These are phyloP conservation scores for Trametes sanguinea DNA, from an alignment of 768 basidiomycete genomes.

Conservation along the genomic window DNA sequence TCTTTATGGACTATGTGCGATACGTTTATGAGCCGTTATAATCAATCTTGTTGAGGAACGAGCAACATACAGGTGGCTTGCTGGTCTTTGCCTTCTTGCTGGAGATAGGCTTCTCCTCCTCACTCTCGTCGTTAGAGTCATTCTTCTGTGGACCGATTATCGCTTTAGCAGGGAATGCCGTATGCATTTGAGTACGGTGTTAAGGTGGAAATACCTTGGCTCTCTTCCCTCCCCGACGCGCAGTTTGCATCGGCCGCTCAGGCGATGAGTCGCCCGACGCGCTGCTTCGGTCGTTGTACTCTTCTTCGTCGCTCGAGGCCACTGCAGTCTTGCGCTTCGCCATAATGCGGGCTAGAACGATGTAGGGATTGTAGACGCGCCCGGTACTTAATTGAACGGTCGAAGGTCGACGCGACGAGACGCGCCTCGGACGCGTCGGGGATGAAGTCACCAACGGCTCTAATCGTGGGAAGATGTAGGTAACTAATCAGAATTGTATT, in stretches of 20 bases:
- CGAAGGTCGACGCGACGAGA: constrained; percentile 12
- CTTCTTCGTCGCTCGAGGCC: constrained; percentile 22
- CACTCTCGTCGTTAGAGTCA: not conserved
- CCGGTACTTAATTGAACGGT: not conserved
- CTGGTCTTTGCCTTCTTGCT: constrained; percentile 2
- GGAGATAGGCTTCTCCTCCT: not conserved
- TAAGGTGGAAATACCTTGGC: not conserved
- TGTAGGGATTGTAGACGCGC: not conserved
- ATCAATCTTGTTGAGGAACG: not conserved
- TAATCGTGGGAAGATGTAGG: constrained; percentile 21
- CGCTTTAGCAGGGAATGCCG: too few species aligned
- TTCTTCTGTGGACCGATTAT: not conserved
- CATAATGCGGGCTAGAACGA: constrained; percentile 5
- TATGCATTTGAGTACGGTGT: not conserved
- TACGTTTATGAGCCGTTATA: not conserved
- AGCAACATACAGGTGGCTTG: constrained; percentile 6
- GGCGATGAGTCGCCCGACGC: constrained; percentile 4
- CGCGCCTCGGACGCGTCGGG: constrained; percentile 7
- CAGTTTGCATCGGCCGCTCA: constrained; percentile 10
- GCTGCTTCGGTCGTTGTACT: not conserved
- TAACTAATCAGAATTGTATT: not conserved
- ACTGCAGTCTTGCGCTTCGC: constrained; percentile 20
- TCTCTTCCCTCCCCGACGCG: constrained; percentile 16
- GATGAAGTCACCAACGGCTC: not conserved
- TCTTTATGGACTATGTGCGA: constrained; percentile 10